Percentiles rank a stretch among this genome's conserved stretches.
These are phyloP conservation scores for Lizonia empirigonia DNA, from an alignment of 2,329 filamentous ascomycete species.

Conservation along the genomic window DNA sequence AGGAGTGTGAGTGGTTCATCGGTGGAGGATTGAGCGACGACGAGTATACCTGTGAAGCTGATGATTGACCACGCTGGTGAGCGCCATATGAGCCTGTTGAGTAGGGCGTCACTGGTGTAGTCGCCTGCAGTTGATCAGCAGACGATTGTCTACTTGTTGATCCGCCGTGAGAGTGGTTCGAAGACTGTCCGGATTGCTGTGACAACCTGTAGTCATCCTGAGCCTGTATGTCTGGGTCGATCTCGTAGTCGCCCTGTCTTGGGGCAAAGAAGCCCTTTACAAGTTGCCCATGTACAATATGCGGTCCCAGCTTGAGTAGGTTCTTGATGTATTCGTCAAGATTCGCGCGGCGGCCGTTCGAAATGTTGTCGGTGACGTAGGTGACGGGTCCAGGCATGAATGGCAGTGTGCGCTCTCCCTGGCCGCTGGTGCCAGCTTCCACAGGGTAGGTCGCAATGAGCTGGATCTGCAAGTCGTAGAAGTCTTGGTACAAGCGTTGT, in stretches of 20 bases:
- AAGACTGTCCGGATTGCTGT: constrained; percentile 54
- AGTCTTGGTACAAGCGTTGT: constrained; percentile 95
- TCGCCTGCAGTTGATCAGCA: constrained; percentile 46
- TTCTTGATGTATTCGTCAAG: constrained; percentile 96
- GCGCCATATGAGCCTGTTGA: constrained; percentile 49
- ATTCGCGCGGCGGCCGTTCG: constrained; percentile 88
- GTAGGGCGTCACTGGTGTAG: constrained; percentile 44
- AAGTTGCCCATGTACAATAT: constrained; percentile 82
- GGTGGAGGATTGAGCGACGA: constrained; percentile 40
- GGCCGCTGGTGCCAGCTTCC: constrained; percentile 85
- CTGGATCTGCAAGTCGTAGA: constrained; percentile 98
- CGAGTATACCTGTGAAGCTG: constrained; percentile 38
- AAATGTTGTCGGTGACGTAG: constrained; percentile 97
- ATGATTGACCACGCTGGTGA: constrained; percentile 50
- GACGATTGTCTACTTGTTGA: constrained; percentile 46
- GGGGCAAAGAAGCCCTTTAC: constrained; percentile 92
- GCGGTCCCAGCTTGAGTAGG: constrained; percentile 77
- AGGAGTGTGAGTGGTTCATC: constrained; percentile 48
- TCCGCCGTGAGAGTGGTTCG: constrained; percentile 44
- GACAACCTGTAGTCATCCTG: constrained; percentile 77
- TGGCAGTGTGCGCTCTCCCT: constrained; percentile 77
- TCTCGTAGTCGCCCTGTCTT: constrained; percentile 89
- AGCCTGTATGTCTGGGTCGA: constrained; percentile 69
- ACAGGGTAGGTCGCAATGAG: constrained; percentile 89
- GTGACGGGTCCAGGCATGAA: constrained; percentile 99